Evolutionary conservation across 1,139 yeast species (phyloP), one percentile per base, ranked within the genome.

Genomic region (Suzukiozyma palmioleophila): DNA sequence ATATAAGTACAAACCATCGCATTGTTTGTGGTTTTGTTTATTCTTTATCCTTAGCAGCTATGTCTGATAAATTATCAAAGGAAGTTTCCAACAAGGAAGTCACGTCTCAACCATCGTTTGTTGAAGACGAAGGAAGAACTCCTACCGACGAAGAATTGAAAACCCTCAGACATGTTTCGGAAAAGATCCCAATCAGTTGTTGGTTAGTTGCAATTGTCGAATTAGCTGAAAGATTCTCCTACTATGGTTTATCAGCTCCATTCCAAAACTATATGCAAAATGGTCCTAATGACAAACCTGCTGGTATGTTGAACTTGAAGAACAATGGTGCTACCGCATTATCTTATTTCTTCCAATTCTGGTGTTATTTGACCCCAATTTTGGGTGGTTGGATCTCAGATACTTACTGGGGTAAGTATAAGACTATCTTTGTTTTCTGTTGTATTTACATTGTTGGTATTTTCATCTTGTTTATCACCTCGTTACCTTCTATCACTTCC

Each of bases 351-450:
- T 80, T 84, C 72, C 87, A 84, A 56, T 85, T 86, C 56, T 81
- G 89, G 84, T 84, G 90, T 57, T 86, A 86, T 57, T 71, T 84
- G 36, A 82, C 92, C 35, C 95, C 95, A 28, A 71, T 86, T 43
- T 65, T 81, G 42, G 90, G 90, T 55, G 95, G 90, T 42, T 78
- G 81, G 62, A 50, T 85, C 26, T 80, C 94, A 39, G 95, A 86
- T 61, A 77, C 84, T 49, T 80, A 68, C 59, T 75, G 77, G 67
- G 94, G 95, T 43, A 81, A 83, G 57, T 80, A 75, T 64, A 77
- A 72, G 53, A 81, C 94, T 36, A 83, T 86, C 53, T 73, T 77
- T 55, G 68, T 72, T 37, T 81, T 81, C 51, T 66, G 83, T 44
- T 66, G 71, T 45, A 53, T 84, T 40, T 86, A 85, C 59, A 68